These are phyloP conservation scores for Glebionis coronaria DNA, from an alignment of 129 eudicot species.

Conservation along the genomic window DNA sequence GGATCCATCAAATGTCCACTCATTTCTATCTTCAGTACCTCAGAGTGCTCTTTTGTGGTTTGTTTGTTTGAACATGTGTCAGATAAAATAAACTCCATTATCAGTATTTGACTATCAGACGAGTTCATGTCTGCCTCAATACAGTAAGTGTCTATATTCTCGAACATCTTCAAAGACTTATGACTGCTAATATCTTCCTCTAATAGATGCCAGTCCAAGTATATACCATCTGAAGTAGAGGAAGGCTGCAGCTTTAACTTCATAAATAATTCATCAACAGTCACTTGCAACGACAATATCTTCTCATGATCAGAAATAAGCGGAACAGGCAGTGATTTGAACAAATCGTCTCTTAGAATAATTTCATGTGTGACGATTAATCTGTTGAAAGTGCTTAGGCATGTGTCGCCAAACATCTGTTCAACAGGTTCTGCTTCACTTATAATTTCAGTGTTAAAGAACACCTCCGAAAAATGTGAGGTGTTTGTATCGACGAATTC, in stretches of 20 bases:
- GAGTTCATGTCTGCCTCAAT: slow-evolving; percentile 29
- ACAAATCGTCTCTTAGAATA: slow-evolving; percentile 60
- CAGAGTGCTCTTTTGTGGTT: slow-evolving; percentile 40
- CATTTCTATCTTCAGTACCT: slow-evolving; percentile 36
- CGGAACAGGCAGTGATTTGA: slow-evolving; percentile 84
- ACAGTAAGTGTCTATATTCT: slow-evolving; percentile 41
- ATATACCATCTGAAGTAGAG: slow-evolving; percentile 80
- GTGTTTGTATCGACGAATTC: slow-evolving; percentile 46
- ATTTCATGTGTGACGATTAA: slow-evolving; percentile 75
- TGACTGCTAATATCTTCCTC: slow-evolving; percentile 53
- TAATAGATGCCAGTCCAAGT: slow-evolving; percentile 86
- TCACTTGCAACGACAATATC: slow-evolving; percentile 33
- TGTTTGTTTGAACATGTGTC: slow-evolving; percentile 27
- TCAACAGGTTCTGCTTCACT: slow-evolving; percentile 44
- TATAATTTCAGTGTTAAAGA: slow-evolving; percentile 26
- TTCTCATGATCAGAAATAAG: slow-evolving; percentile 49
- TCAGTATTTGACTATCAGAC: slow-evolving; percentile 36
- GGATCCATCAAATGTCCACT: slow-evolving; percentile 21
- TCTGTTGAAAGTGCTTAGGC: slow-evolving; percentile 47
- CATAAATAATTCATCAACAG: slow-evolving; percentile 44
- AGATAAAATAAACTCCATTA: slow-evolving; percentile 57
- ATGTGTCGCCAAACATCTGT: slow-evolving; percentile 49
- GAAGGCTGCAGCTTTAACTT: slow-evolving; percentile 59
- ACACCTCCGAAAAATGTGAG: slow-evolving; percentile 36
- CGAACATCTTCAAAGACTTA: slow-evolving; percentile 37